Conservation (phyloP, 495 filamentous ascomycete genomes). For the Pyrenula aspistea region DNA sequence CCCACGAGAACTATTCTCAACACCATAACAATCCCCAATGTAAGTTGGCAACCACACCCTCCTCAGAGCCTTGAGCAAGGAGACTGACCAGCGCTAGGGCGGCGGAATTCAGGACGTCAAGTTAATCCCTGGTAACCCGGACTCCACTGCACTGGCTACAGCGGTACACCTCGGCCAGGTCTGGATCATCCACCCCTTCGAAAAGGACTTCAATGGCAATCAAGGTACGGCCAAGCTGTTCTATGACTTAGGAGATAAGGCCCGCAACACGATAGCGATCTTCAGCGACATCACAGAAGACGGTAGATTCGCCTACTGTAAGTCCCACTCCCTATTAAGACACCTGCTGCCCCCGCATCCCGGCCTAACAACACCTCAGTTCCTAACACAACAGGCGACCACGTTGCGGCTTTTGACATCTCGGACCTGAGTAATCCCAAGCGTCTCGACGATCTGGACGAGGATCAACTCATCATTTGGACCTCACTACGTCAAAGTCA, state of each 20-base stretch:
- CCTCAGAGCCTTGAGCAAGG: not conserved
- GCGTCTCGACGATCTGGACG: conserved; percentile 47
- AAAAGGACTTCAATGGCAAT: conserved; percentile 36
- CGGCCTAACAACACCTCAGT: conserved; percentile 7
- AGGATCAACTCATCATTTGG: conserved; percentile 46
- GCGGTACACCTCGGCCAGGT: conserved; percentile 50
- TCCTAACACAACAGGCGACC: conserved; percentile 49
- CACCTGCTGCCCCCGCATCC: too few species aligned
- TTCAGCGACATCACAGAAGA: conserved; percentile 49
- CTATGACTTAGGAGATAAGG: conserved; percentile 44
- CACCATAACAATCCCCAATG: conserved; percentile 50
- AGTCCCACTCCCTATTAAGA: too few species aligned
- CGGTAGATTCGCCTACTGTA: conserved; percentile 41
- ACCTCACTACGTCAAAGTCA: conserved; percentile 53
- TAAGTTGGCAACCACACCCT: conserved; percentile 11
- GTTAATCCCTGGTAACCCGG: conserved; percentile 49
- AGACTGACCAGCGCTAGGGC: conserved; percentile 19
- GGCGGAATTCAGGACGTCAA: conserved; percentile 54
- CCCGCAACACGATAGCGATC: conserved; percentile 44
- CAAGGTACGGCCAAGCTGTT: conserved; percentile 45
- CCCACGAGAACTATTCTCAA: conserved; percentile 37
- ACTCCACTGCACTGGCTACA: conserved; percentile 46
- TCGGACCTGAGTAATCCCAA: conserved; percentile 45
- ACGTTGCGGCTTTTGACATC: conserved; percentile 53
- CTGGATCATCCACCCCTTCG: conserved; percentile 54